Percentiles rank a stretch among this genome's conserved stretches.
Evolutionary conservation across 1,284 basidiomycete species (phyloP).

Genomic region (Rhizoctonia solani): DNA sequence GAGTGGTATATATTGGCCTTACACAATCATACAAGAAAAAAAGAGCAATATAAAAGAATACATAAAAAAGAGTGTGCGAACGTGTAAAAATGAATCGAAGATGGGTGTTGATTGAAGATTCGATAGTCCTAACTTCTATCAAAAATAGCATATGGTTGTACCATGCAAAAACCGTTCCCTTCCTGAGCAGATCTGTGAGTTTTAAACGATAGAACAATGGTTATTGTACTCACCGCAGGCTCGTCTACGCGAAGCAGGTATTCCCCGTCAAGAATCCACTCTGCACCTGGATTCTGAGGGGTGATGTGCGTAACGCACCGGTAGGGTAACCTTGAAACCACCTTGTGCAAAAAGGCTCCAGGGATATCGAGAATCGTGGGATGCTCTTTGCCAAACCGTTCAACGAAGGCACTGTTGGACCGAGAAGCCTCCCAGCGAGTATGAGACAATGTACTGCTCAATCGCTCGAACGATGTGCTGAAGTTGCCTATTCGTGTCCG

Average conservation of each 20-base stretch:
- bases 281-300: not conserved
- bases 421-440: not conserved
- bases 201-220: not conserved
- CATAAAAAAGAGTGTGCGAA: not conserved
- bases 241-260: constrained; percentile 13
- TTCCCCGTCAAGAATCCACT: constrained; percentile 30
- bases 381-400: constrained; percentile 10
- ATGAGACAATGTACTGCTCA: not conserved
- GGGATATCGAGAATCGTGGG: constrained; percentile 27
- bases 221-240: not conserved
- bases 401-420: not conserved
- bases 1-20: not conserved
- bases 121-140: constrained; percentile 21
- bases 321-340: constrained; percentile 26
- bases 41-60: not conserved
- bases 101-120: not conserved
- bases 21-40: not conserved
- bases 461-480: constrained; percentile 5
- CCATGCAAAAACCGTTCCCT: not conserved
- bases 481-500: not conserved
- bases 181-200: constrained; percentile 25
- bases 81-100: not conserved
- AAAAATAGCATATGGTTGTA: constrained; percentile 18
- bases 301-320: constrained; percentile 10
- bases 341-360: constrained; percentile 14